Percentiles rank a stretch among this genome's conserved stretches.
These are phyloP conservation scores for Lipomyces kockii DNA, from an alignment of 805 yeast genomes.

Conservation along the genomic window DNA sequence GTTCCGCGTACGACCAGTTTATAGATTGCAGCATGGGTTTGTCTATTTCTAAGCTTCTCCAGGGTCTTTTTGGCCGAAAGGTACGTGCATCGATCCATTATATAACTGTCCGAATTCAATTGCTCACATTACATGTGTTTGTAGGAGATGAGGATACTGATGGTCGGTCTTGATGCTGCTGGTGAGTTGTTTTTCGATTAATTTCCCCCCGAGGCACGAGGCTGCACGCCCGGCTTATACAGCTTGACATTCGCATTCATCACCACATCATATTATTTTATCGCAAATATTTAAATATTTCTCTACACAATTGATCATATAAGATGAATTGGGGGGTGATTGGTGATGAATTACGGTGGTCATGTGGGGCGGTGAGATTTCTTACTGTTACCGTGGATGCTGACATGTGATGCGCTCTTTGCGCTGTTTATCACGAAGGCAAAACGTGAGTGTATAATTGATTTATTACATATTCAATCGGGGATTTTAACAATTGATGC, in stretches of 20 bases:
- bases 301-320: not conserved
- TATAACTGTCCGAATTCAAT: not conserved
- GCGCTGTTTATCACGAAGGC: conserved; percentile 5
- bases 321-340: not conserved
- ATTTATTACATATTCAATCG: not conserved
- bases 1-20: conserved; percentile 8
- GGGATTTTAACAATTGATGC: not conserved
- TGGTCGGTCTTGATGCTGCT: conserved; percentile 92
- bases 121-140: not conserved
- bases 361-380: not conserved
- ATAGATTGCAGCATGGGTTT: conserved; percentile 72
- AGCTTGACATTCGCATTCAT: not conserved
- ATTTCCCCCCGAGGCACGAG: conserved; percentile 11
- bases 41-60: conserved; percentile 89
- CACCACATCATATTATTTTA: not conserved
- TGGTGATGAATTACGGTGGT: not conserved
- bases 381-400: not conserved
- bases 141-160: conserved; percentile 59
- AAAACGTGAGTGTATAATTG: conserved; percentile 33
- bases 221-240: conserved; percentile 9
- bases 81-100: conserved; percentile 44
- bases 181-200: conserved; percentile 55
- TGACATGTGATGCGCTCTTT: conserved; percentile 1
- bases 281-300: not conserved
- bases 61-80: conserved; percentile 94